These are phyloP conservation scores for Xylariaceae sp. DNA, from an alignment of 2,329 filamentous ascomycete genomes.

Conservation along the genomic window DNA sequence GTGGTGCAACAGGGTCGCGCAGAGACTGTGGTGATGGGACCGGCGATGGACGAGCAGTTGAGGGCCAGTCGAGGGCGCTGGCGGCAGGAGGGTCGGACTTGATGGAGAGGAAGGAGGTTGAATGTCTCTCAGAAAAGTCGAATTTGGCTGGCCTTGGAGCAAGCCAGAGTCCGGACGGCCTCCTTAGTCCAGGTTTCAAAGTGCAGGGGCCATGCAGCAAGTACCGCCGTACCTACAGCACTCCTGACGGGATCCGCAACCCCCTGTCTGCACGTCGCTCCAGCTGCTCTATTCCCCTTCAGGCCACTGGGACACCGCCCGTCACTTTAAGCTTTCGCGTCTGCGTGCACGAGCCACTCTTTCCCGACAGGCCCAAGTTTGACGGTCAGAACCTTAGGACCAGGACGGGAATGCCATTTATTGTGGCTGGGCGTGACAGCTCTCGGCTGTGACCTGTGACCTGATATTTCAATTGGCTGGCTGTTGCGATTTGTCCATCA, in stretches of 20 bases:
- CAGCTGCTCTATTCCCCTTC: neutral
- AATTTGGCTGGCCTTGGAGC: slow-evolving; percentile 28
- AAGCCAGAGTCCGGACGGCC: slow-evolving; percentile 23
- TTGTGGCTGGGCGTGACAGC: too few species aligned
- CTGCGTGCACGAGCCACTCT: too few species aligned
- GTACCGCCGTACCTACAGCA: neutral
- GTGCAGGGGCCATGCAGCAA: neutral
- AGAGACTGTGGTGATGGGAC: slow-evolving; percentile 13
- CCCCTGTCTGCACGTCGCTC: slow-evolving; percentile 2
- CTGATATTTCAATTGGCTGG: too few species aligned
- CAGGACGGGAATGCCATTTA: too few species aligned
- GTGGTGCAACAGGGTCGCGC: slow-evolving; percentile 21
- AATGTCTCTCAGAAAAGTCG: slow-evolving; percentile 27
- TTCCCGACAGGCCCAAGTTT: too few species aligned
- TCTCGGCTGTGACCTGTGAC: too few species aligned
- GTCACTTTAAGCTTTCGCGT: too few species aligned
- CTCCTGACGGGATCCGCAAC: neutral
- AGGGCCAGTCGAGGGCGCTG: slow-evolving; percentile 17
- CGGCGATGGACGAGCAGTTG: slow-evolving; percentile 11
- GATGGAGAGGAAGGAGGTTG: slow-evolving; percentile 27
- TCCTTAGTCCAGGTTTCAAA: slow-evolving; percentile 2
- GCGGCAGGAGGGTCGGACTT: slow-evolving; percentile 16
- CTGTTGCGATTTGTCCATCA: too few species aligned
- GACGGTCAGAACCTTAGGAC: too few species aligned
- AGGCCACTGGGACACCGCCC: neutral